Conservation (phyloP, 148 eudicot species). For the Rhododendron kiyosumense region DNA sequence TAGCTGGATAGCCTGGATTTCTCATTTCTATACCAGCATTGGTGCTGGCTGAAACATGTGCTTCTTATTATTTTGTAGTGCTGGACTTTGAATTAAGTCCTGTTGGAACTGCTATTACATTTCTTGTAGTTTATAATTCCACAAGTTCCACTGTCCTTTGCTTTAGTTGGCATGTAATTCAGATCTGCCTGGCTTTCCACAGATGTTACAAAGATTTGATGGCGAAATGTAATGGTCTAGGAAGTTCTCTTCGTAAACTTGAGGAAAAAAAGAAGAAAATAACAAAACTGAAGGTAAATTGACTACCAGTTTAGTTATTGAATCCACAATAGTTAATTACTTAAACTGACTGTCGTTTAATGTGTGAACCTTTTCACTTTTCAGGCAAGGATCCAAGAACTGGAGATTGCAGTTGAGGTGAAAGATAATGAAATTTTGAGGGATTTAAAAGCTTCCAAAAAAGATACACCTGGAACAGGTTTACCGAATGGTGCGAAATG, state of each 20-base stretch:
- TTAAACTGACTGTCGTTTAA: constrained; percentile 3
- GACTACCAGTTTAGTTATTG: background rate
- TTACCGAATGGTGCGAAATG: constrained; percentile 5
- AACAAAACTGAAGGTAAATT: constrained; percentile 59
- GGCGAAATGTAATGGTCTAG: constrained; percentile 70
- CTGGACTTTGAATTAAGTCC: background rate
- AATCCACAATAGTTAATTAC: constrained; percentile 7
- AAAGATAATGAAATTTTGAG: constrained; percentile 75
- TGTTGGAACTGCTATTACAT: background rate
- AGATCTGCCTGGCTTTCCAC: background rate
- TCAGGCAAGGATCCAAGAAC: constrained; percentile 62
- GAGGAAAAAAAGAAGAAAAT: constrained; percentile 73
- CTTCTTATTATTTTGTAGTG: background rate
- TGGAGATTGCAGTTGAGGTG: constrained; percentile 59
- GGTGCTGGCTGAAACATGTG: background rate
- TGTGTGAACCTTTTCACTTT: constrained; percentile 18
- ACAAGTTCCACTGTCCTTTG: background rate
- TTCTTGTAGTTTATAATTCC: background rate
- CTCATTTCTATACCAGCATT: background rate
- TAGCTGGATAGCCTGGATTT: background rate
- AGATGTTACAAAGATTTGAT: constrained; percentile 88
- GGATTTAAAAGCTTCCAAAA: constrained; percentile 49
- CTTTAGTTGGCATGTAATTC: background rate
- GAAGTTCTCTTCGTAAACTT: constrained; percentile 55
- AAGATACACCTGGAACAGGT: constrained; percentile 9